Conservation (phyloP, 441 rosid species). For the Theobroma grandiflorum region DNA sequence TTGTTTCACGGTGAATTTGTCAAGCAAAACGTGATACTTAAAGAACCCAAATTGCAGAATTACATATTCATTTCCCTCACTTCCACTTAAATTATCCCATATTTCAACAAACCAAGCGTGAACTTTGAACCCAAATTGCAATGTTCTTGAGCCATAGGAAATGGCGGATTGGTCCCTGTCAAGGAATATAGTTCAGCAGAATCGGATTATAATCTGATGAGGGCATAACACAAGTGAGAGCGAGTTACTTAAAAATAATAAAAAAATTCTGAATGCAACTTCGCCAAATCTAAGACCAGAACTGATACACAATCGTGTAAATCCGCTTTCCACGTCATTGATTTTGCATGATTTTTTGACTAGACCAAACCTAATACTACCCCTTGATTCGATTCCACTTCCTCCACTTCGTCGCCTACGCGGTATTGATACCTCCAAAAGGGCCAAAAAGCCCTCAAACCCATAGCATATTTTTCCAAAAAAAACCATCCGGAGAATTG, state of each 20-base stretch:
- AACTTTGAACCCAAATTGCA: not conserved
- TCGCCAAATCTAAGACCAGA: slow-evolving; percentile 15
- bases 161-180: not conserved
- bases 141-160: too few relatives aligned
- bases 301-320: slow-evolving; percentile 2
- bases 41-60: not conserved
- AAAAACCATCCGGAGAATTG: not conserved
- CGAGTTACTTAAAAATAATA: not conserved
- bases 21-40: not conserved
- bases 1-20: slow-evolving; percentile 15
- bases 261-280: slow-evolving; percentile 9
- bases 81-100: not conserved
- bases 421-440: not conserved
- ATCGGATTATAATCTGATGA: not conserved
- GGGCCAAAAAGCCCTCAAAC: not conserved
- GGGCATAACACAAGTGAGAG: not conserved
- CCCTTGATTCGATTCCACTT: not conserved
- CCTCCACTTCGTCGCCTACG: not conserved
- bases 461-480: not conserved
- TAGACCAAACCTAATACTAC: not conserved
- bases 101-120: not conserved
- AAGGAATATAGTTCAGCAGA: not conserved
- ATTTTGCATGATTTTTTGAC: slow-evolving; percentile 3
- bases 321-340: slow-evolving; percentile 13
- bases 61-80: not conserved